Percentiles rank a stretch among this genome's conserved stretches.
These are phyloP conservation scores for Clitopilus hobsonii DNA, from an alignment of 768 basidiomycete genomes.

Conservation along the genomic window DNA sequence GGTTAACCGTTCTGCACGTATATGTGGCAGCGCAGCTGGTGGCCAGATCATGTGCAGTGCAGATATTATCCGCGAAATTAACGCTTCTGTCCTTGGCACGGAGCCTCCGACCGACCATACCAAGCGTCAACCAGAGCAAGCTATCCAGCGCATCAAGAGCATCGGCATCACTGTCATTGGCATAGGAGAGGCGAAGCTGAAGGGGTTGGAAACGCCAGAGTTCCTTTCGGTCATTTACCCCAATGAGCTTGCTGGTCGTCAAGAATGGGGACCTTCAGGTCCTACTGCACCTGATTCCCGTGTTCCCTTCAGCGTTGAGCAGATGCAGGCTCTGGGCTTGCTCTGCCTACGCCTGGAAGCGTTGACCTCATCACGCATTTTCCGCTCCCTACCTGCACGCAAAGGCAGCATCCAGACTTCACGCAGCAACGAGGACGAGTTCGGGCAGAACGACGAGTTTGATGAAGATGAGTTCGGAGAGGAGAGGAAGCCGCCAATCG, in stretches of 20 bases:
- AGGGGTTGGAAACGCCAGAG: conserved; percentile 92
- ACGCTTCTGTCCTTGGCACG: conserved; percentile 49
- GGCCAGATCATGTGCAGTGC: conserved; percentile 92
- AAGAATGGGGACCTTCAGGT: conserved; percentile 44
- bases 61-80: conserved; percentile 82
- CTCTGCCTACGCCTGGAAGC: conserved; percentile 80
- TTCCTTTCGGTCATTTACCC: conserved; percentile 84
- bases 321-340: conserved; percentile 68
- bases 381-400: conserved; percentile 39
- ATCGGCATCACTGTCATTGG: conserved; percentile 65
- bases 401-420: conserved; percentile 38
- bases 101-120: conserved; percentile 61
- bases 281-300: conserved; percentile 38
- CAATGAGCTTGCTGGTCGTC: conserved; percentile 61
- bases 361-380: conserved; percentile 57
- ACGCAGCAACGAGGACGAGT: conserved; percentile 23
- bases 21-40: conserved; percentile 77
- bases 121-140: conserved; percentile 48
- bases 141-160: conserved; percentile 70
- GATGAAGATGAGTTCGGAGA: conserved; percentile 4
- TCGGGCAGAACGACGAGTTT: conserved; percentile 3
- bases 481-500: conserved; percentile 13
- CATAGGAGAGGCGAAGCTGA: conserved; percentile 90
- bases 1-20: conserved; percentile 90
- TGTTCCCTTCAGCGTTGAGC: conserved; percentile 66